Base-by-base conservation (phyloP, 1,284 basidiomycete species). In the Wallemia mellicola region DNA sequence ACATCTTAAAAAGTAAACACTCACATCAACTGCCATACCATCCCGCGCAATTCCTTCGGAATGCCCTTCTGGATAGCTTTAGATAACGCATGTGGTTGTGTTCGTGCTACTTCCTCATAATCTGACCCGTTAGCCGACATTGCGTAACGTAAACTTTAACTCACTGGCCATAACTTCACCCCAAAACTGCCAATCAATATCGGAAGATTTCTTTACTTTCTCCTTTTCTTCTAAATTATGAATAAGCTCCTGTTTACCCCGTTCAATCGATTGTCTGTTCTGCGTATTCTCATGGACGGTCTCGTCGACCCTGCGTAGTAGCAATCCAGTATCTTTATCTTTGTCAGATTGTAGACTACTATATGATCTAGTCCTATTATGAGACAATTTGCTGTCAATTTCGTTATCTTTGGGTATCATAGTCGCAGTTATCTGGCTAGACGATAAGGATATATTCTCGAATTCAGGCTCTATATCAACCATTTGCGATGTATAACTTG, bases 11-110 rank as follows among this genome's bases (percentile, higher is more conserved):
- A 54, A 25, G 19, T 58, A 32, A 60, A 59, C 60, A 68, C 67
- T 64, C 73, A 87, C 89, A 98, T 95, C 68, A 96, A 76, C 69
- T 98, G 92, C 92, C 92, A 98, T 72, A 94, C 82, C 80, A 95
- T 91, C 24, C 91, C 91, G 57, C 91, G 79, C 38, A 88, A 70
- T 0, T 81, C 77, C 32, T 79, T 74, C 1, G 91, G 94, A 28
- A 99, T 88, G 1, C 92, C 92, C 60, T 76, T 77, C 66, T 94
- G 88, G 61, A 99, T 98, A 0, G 89, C 92, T 64, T 76, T 76
- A 3, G 86, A 86, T 22, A 99, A 74, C 61, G 83, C 77, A 64
- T 85, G 80, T 1, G 91, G 77, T 59, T 80, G 73, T 55, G 80
- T 77, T 25, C 82, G 71, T 1, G 89, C 89, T 60, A 86, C 88